Percentiles rank a stretch among this genome's conserved stretches.
Evolutionary conservation across 345 rosid genomes (phyloP).

Genomic region (Mallotus nudiflorus): DNA sequence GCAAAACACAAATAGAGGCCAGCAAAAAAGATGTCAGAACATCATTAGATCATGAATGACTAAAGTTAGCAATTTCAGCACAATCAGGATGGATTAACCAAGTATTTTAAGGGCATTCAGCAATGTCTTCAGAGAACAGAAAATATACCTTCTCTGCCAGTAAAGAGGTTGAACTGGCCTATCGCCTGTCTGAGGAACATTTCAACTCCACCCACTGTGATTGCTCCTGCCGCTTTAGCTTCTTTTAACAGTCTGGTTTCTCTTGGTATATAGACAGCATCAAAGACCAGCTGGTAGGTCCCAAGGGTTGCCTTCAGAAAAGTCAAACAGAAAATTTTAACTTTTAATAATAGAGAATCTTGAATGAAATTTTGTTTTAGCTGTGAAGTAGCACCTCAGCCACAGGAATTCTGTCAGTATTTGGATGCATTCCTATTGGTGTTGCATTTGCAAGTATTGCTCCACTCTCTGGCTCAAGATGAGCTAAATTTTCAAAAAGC

Average conservation of each 20-base stretch:
- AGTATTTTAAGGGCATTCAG: too few relatives aligned
- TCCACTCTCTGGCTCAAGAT: slow-evolving; percentile 51
- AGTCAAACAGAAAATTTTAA: neutral
- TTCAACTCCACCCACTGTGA: slow-evolving; percentile 57
- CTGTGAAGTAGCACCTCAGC: slow-evolving; percentile 39
- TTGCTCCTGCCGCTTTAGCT: slow-evolving; percentile 56
- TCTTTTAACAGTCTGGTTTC: slow-evolving; percentile 56
- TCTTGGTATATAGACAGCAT: slow-evolving; percentile 60
- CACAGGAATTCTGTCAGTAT: slow-evolving; percentile 45
- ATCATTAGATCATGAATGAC: too few relatives aligned
- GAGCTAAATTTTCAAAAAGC: slow-evolving; percentile 30
- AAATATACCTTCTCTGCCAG: slow-evolving; percentile 42
- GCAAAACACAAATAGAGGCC: slow-evolving; percentile 6
- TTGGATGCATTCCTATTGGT: slow-evolving; percentile 65
- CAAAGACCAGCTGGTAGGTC: slow-evolving; percentile 49
- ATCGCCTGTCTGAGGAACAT: slow-evolving; percentile 69
- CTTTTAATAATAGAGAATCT: neutral
- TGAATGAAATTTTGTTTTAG: neutral
- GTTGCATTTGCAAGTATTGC: slow-evolving; percentile 69
- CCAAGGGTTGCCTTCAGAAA: slow-evolving; percentile 39
- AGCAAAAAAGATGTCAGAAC: neutral
- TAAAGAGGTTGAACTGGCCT: slow-evolving; percentile 59
- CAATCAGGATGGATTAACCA: too few relatives aligned
- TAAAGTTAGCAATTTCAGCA: too few relatives aligned
- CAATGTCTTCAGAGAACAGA: neutral